Evolutionary conservation across 2,329 filamentous ascomycete genomes (phyloP).

Genomic region (Verticillium isaacii): DNA sequence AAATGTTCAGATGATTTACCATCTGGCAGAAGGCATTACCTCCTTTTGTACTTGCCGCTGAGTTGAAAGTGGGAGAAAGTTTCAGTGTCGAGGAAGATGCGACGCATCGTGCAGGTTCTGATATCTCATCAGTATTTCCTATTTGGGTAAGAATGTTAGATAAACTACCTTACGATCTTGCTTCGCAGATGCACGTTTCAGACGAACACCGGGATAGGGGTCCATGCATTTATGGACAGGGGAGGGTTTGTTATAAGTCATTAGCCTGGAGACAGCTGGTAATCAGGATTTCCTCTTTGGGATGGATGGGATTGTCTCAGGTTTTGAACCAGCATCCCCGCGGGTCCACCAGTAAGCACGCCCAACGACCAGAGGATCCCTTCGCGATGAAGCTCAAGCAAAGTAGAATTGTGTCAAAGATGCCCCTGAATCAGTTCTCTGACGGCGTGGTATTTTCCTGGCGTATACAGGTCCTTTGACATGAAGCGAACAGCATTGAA

Average conservation of each 20-base stretch:
- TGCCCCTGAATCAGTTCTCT: too few relatives aligned
- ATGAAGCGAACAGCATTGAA: too few relatives aligned
- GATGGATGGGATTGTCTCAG: background rate
- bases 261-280: background rate
- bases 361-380: too few relatives aligned
- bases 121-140: conserved; percentile 9
- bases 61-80: too few relatives aligned
- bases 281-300: conserved; percentile 2
- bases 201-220: background rate
- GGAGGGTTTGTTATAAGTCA: background rate
- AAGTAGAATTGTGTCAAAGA: too few relatives aligned
- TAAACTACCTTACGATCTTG: too few relatives aligned
- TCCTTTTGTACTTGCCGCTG: too few relatives aligned
- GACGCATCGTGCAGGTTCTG: background rate
- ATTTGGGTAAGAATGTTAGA: background rate
- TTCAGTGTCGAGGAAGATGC: too few relatives aligned
- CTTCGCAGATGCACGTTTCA: background rate
- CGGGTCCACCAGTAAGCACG: background rate
- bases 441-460: too few relatives aligned
- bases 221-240: background rate
- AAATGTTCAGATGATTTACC: background rate
- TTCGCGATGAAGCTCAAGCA: too few relatives aligned
- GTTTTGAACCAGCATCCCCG: background rate
- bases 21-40: too few relatives aligned
- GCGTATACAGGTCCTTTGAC: too few relatives aligned